These are phyloP conservation scores for Colletotrichum falcatum DNA, from an alignment of 2,329 filamentous ascomycete genomes.

Conservation along the genomic window DNA sequence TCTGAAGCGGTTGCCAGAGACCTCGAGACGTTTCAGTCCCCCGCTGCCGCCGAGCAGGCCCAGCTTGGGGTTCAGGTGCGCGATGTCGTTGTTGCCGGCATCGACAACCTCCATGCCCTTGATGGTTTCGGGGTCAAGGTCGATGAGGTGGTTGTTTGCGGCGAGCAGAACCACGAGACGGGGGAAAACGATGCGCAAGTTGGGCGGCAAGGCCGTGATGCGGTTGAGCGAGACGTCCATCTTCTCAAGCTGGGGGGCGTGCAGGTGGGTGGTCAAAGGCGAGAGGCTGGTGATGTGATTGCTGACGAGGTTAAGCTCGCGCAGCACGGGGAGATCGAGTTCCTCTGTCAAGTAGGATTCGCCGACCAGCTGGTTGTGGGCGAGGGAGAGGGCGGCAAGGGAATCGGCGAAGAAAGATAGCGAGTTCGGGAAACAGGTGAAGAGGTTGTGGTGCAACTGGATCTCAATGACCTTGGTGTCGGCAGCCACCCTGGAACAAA, in stretches of 20 bases:
- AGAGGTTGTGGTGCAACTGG: constrained; percentile 81
- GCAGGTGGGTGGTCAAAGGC: constrained; percentile 73
- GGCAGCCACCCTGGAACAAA: constrained; percentile 66
- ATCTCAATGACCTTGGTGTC: constrained; percentile 67
- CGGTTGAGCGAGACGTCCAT: constrained; percentile 87
- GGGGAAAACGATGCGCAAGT: constrained; percentile 76
- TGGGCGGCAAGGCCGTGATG: constrained; percentile 74
- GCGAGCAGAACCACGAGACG: constrained; percentile 77
- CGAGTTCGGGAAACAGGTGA: constrained; percentile 76
- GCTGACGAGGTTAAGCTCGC: constrained; percentile 79
- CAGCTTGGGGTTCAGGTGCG: constrained; percentile 82
- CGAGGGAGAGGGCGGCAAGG: constrained; percentile 78
- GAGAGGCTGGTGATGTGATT: constrained; percentile 80
- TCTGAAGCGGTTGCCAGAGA: constrained; percentile 87
- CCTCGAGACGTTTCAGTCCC: constrained; percentile 75
- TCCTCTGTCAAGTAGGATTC: constrained; percentile 74
- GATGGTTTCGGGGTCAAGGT: constrained; percentile 79
- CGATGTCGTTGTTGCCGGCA: constrained; percentile 87
- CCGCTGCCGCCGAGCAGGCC: constrained; percentile 77
- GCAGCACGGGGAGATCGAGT: constrained; percentile 78
- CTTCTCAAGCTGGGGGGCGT: constrained; percentile 80
- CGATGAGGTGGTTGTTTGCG: constrained; percentile 82
- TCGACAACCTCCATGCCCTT: constrained; percentile 81
- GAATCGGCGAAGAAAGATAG: constrained; percentile 78
- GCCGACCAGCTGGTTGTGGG: constrained; percentile 78